Evolutionary conservation across 164 flowering plant genomes (phyloP), one percentile per base, ranked within the genome.

Genomic region (Chloranthus sessilifolius): DNA sequence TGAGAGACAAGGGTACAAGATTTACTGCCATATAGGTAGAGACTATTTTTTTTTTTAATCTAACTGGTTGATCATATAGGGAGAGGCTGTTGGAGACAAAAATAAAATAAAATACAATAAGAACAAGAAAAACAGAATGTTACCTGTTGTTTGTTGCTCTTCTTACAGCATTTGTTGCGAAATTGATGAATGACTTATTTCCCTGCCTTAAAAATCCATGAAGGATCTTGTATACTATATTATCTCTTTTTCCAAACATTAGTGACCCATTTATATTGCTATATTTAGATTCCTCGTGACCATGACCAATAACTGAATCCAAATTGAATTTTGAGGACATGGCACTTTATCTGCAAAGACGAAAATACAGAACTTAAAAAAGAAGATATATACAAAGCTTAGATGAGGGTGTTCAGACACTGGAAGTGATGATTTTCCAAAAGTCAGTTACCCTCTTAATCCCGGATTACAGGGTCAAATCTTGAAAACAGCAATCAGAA

Each of bases 101-200:
- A n/a, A n/a, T n/a, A n/a, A n/a, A n/a, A n/a, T n/a, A n/a, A 36
- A 42, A 15, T 29, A 23, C 7, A 4, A 60, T 7, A 34, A 3
- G 10, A 33, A 14, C 14, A 26, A 16, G 23, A 24, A 36, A 44
- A 4, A 23, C 4, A 7, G n/a, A 39, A 23, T 15, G 37, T 6
- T 43, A 70, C 82, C 78, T 70, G 52, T 70, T 66, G 56, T 12
- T 56, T 28, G 70, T 50, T n/a, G 63, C 63, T 60, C 70, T 67
- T 26, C 62, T 69, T 17, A 55, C 69, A 39, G 33, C 63, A 59
- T 63, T 65, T 35, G 72, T 57, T 23, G 64, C 52, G 27, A 61
- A 19, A 14, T 59, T 72, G 59, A 59, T 52, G 41, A 59, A 60
- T 2, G 67, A 53, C 29, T 43, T 45, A 17, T 64, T 65, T 38